Evolutionary conservation across 1,139 yeast genomes (phyloP).

Genomic region (Suhomyces maxii): DNA sequence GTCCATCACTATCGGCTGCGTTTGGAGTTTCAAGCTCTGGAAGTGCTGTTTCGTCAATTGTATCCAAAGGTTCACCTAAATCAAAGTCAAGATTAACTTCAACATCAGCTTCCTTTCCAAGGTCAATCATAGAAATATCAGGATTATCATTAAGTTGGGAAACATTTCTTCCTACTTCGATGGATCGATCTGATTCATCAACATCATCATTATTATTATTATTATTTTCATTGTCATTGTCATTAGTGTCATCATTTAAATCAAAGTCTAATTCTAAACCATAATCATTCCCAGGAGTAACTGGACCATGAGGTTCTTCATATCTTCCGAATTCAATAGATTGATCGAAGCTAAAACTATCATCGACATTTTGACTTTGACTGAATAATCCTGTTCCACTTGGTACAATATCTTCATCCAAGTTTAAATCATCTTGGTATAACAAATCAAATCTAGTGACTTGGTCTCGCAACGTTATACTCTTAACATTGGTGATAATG

Average conservation of each 20-base stretch:
- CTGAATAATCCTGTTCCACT: constrained; percentile 16
- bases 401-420: constrained; percentile 41
- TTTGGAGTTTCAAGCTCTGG: constrained; percentile 11
- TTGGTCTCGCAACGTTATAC: constrained; percentile 68
- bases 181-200: constrained; percentile 14
- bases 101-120: constrained; percentile 23
- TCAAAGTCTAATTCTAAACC: constrained; percentile 56
- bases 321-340: constrained; percentile 63
- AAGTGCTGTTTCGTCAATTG: constrained; percentile 17
- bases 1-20: constrained; percentile 16
- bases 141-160: constrained; percentile 20
- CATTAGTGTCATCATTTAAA: constrained; percentile 23
- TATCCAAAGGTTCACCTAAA: constrained; percentile 30
- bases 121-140: constrained; percentile 28
- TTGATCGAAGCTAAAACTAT: constrained; percentile 34
- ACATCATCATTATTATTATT: neutral
- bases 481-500: constrained; percentile 53
- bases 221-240: constrained; percentile 16
- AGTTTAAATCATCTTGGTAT: constrained; percentile 60
- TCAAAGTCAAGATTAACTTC: constrained; percentile 12
- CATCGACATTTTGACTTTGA: constrained; percentile 15
- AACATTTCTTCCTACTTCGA: constrained; percentile 52
- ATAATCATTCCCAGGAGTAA: constrained; percentile 39
- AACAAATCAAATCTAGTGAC: constrained; percentile 77
- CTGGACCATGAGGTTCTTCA: constrained; percentile 20